These are phyloP conservation scores for Vanrija humicola DNA, from an alignment of 1,284 basidiomycete species.

Conservation along the genomic window DNA sequence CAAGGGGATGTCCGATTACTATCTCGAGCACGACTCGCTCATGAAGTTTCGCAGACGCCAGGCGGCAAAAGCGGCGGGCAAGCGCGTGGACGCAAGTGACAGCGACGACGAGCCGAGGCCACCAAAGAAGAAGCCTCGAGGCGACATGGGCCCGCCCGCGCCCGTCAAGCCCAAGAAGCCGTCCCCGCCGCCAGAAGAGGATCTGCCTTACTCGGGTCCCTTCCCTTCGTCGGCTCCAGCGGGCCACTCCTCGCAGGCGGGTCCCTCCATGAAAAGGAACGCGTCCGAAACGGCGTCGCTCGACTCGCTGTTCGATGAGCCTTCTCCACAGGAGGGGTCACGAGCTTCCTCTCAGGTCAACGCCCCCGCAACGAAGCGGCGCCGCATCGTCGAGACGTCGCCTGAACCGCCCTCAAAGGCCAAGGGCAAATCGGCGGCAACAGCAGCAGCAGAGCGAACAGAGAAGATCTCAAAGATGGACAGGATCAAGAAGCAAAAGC, in stretches of 20 bases:
- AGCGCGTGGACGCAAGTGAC: background rate
- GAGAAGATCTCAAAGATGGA: too few species aligned
- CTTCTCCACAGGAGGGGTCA: background rate
- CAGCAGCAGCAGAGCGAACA: too few species aligned
- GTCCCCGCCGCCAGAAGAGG: background rate
- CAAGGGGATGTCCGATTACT: conserved; percentile 34
- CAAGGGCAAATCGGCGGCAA: too few species aligned
- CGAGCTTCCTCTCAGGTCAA: too few species aligned
- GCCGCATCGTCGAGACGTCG: too few species aligned
- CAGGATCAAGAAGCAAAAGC: too few species aligned
- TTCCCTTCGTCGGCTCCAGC: too few species aligned
- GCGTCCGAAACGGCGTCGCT: background rate
- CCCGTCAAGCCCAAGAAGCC: background rate
- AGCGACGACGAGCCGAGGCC: background rate
- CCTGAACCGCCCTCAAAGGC: too few species aligned
- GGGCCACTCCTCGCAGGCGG: background rate
- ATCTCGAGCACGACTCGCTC: conserved; percentile 3
- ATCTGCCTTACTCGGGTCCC: background rate
- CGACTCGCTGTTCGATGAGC: conserved; percentile 7
- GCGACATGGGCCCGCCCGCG: background rate
- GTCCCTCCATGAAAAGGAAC: background rate
- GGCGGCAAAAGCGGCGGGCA: background rate
- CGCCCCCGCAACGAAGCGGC: too few species aligned
- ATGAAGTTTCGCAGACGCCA: conserved; percentile 12
- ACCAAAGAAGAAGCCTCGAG: background rate